phyloP scores from a whole-genome alignment of 108 stramenopile species.

The Fistulifera pelliculosa region DNA sequence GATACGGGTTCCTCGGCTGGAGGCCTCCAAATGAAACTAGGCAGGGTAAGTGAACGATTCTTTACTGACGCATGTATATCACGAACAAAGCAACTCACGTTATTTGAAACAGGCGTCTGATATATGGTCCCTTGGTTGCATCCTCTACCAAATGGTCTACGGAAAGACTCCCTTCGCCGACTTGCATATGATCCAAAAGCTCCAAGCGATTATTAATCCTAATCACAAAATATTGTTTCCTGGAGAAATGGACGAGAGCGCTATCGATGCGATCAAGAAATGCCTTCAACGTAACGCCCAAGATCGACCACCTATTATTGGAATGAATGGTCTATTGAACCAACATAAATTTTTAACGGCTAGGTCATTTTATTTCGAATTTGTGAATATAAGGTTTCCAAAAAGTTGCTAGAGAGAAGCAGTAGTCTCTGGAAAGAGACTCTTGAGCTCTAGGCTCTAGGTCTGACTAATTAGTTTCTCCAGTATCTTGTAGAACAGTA shows the following conservation, averaged over 20 bases:
- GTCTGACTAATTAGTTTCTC: too few relatives aligned
- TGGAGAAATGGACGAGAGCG: conserved; percentile 47
- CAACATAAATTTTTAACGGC: conserved; percentile 3
- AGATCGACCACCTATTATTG: conserved; percentile 69
- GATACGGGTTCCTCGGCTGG: conserved; percentile 62
- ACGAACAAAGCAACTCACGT: conserved; percentile 30
- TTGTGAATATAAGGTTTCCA: too few relatives aligned
- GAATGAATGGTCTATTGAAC: conserved; percentile 67
- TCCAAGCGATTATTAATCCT: conserved; percentile 91
- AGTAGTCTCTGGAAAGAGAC: too few relatives aligned
- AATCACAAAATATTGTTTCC: conserved; percentile 73
- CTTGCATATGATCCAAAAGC: conserved; percentile 89
- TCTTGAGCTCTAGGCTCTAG: too few relatives aligned
- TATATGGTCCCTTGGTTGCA: conserved; percentile 95
- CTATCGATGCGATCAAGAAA: conserved; percentile 72
- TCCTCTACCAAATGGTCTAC: conserved; percentile 96
- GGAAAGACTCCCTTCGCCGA: conserved; percentile 90
- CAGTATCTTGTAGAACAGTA: too few relatives aligned
- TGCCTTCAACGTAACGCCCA: conserved; percentile 72
- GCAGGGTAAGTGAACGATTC: conserved; percentile 45
- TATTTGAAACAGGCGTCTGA: conserved; percentile 57
- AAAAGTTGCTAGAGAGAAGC: too few relatives aligned
- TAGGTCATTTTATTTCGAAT: too few relatives aligned
- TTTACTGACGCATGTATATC: too few relatives aligned
- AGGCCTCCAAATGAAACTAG: conserved; percentile 56